Base-by-base conservation (phyloP, 768 basidiomycete genomes). In the Crepidotus variabilis region DNA sequence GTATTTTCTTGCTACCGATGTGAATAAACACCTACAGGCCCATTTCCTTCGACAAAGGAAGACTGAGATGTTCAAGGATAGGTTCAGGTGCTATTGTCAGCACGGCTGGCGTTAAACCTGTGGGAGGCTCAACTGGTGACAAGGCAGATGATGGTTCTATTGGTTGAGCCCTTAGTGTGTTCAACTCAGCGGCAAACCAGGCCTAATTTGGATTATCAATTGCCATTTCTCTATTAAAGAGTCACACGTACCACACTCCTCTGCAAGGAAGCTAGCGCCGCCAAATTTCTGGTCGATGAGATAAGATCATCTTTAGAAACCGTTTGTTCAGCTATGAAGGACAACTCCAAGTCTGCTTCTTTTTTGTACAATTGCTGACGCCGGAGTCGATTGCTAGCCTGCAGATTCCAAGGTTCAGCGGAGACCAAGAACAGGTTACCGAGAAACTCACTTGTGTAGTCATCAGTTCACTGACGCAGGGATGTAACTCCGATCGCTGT, bases 41-140 rank as follows among this genome's bases (percentile, higher is more conserved):
- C 94, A 96, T 98, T 58, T 95, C 94, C 46, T 76, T 77, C 1
- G 94, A 94, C 32, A 98, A 75, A 2, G 93, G 90, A 3, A 98
- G 75, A 55, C 75, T 78, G 24, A 94, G 72, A 20, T 78, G 75
- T 16, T 85, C 82, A 24, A 77, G 68, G 9, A 76, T 62, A 16
- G 70, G 59, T 10, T 69, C 57, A 0, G 76, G 70, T 0, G 74
- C 67, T 21, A 78, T 54, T 0, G 72, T 63, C n/a, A 83, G 78
- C 13, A 79, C 68, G 47, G 74, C 74, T 0, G 80, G 74, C 6
- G 78, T 76, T 18, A 73, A 60, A n/a, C 77, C 81, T 16, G 80
- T 80, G 24, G 75, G 48, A 2, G 84, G 75, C 56, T 86, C 86
- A 9, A 82, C 61, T 13, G 80, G 78, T 4, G 79, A 76, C n/a